Evolutionary conservation across 1,284 basidiomycete genomes (phyloP), one percentile per base, ranked within the genome.

Genomic region (Ustilago esculenta): DNA sequence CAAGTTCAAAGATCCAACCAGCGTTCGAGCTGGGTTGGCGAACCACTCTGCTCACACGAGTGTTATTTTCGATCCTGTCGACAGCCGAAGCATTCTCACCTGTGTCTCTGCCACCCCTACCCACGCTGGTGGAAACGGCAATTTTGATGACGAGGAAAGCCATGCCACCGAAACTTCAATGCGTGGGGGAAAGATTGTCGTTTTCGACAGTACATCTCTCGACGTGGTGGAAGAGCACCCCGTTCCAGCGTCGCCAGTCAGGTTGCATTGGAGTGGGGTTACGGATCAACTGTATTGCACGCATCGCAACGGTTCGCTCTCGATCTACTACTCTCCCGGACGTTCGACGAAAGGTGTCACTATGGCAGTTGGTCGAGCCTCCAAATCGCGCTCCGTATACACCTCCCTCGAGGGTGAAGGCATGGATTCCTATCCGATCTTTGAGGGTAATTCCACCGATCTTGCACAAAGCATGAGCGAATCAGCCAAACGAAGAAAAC

Each of bases 301-400:
- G 0, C 70, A 59, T 17, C 72, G 69, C 10, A n/a, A 18, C 5
- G 96, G 95, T 23, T 85, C 89, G 57, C 89, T 97, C 70, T 87
- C 89, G 56, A 91, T 98, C 50, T 85, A 95, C 44, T 98, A 98
- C 84, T 94, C 92, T 37, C 92, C 93, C 2, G 84, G 86, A 47
- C 88, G 89, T 17, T 97, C 94, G 11, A 84, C 90, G 63, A 92
- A 95, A 77, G 96, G 96, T 6, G 94, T 92, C 29, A 92, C 95
- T 71, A 86, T 98, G 37, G 86, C 92, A 5, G 85, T 95, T 60
- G 89, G 81, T 14, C 84, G 69, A 8, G 10, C 55, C 9, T 17
- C 43, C 2, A 35, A 15, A 11, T 23, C 40, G 7, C 21, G 46
- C 9, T 53, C 66, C 7, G 29, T 50, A 15, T 57, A 51, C 27